Conservation (phyloP, 2,329 filamentous ascomycete species). For the Dactylellina parvicollis region DNA sequence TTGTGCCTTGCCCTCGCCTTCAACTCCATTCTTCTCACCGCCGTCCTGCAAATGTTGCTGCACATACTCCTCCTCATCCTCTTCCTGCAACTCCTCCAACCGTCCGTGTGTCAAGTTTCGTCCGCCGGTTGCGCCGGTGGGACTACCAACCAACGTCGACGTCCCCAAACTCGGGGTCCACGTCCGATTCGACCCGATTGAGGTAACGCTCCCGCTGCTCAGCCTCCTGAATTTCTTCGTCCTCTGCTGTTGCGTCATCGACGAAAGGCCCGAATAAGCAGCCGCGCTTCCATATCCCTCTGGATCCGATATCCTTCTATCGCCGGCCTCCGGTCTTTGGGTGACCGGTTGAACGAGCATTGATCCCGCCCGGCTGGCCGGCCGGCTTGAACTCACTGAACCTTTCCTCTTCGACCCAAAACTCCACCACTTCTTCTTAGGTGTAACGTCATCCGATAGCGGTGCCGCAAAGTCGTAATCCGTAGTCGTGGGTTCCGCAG, state of each 20-base stretch:
- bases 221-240: slow-evolving; percentile 41
- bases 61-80: slow-evolving; percentile 36
- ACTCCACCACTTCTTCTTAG: slow-evolving; percentile 53
- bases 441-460: slow-evolving; percentile 26
- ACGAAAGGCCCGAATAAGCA: neutral
- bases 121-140: slow-evolving; percentile 4
- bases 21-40: neutral
- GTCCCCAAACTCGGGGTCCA: slow-evolving; percentile 45
- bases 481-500: slow-evolving; percentile 6
- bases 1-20: slow-evolving; percentile 23
- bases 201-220: slow-evolving; percentile 37
- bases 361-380: slow-evolving; percentile 31
- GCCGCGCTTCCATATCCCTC: neutral
- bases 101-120: slow-evolving; percentile 17
- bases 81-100: slow-evolving; percentile 23
- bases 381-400: slow-evolving; percentile 3
- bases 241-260: slow-evolving; percentile 12
- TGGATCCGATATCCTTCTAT: slow-evolving; percentile 30
- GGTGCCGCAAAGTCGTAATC: slow-evolving; percentile 33
- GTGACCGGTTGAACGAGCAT: slow-evolving; percentile 17
- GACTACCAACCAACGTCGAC: slow-evolving; percentile 36
- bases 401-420: slow-evolving; percentile 38
- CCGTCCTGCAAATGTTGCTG: neutral
- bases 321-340: neutral
- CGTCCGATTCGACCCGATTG: slow-evolving; percentile 21